Evolutionary conservation across 257 asterid species (phyloP), one percentile per base, ranked within the genome.

Genomic region (Nicotiana attenuata): DNA sequence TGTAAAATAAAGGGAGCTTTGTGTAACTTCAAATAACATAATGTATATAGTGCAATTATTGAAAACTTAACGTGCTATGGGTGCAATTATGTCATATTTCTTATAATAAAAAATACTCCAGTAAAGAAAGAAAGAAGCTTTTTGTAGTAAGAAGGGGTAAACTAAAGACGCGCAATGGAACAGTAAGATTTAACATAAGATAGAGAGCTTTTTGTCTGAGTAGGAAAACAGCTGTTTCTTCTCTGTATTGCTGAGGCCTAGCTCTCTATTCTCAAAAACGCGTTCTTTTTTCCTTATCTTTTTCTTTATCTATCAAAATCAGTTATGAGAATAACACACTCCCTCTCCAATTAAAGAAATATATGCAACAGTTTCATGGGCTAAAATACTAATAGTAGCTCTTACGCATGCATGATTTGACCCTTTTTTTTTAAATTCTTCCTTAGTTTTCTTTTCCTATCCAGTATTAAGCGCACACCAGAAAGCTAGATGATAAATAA

Each of bases 161-260:
- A 52, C 17, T 15, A 55, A 38, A 77, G 35, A 79, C 88, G 91
- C 91, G 90, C 60, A 82, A 76, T 79, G 64, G 52, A 53, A 84
- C 80, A 67, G 85, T 84, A 73, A 80, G 80, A 82, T 56, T 35
- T n/a, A 20, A 45, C 35, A 41, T 45, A 71, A 29, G 60, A 73
- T 73, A 33, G 24, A 73, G 38, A 45, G 61, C 22, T 73, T 47
- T 73, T 41, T 45, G 50, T 71, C 13, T 38, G n/a, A 15, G 20
- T 29, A 29, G 78, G 78, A 73, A 73, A 85, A 88, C 94, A 89
- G 93, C 93, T 91, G 91, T 87, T 83, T 88, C 90, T 83, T 59
- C 81, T 84, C 94, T 92, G 97, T 78, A 91, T 83, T 82, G 88
- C 91, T 82, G 75, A 78, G 66, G 81, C 75, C 84, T 83, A 10